Evolutionary conservation across 2,329 filamentous ascomycete species (phyloP).

Genomic region (Hymenoscyphus infarciens): DNA sequence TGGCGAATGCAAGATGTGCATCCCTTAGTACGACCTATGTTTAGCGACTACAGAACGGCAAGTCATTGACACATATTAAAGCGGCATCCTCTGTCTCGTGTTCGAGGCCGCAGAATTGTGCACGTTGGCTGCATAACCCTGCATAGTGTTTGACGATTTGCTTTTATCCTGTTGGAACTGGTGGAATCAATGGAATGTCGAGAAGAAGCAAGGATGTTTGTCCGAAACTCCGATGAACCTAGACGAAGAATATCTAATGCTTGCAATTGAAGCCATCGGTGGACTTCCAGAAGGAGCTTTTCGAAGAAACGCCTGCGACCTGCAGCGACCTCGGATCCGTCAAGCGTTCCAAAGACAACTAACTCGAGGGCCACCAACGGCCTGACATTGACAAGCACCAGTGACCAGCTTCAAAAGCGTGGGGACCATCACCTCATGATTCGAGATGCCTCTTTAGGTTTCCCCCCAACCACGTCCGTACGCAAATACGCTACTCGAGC

Average conservation of each 20-base stretch:
- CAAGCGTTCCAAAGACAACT: not conserved
- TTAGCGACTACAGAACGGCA: constrained; percentile 12
- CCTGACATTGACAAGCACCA: not conserved
- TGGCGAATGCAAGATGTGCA: constrained; percentile 14
- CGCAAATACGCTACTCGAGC: not conserved
- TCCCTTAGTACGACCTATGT: constrained; percentile 14
- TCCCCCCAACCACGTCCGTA: not conserved
- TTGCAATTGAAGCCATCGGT: constrained; percentile 16
- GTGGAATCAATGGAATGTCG: not conserved
- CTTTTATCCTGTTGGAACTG: not conserved
- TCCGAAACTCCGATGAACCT: not conserved
- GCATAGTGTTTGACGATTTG: not conserved
- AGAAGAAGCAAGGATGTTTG: not conserved
- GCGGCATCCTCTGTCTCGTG: not conserved
- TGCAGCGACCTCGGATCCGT: not conserved
- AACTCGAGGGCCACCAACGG: constrained; percentile 1
- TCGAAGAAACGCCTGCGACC: constrained; percentile 1
- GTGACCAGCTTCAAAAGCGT: no score
- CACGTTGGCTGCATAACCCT: not conserved
- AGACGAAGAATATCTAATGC: constrained; percentile 2
- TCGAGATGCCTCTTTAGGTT: not conserved
- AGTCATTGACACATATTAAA: not conserved
- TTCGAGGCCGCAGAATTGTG: constrained; percentile 6
- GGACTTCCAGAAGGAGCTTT: constrained; percentile 26
- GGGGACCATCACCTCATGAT: not conserved